Evolutionary conservation across 2,329 filamentous ascomycete species (phyloP).

Genomic region (Ophiognomonia clavigignenti-juglandacearum): DNA sequence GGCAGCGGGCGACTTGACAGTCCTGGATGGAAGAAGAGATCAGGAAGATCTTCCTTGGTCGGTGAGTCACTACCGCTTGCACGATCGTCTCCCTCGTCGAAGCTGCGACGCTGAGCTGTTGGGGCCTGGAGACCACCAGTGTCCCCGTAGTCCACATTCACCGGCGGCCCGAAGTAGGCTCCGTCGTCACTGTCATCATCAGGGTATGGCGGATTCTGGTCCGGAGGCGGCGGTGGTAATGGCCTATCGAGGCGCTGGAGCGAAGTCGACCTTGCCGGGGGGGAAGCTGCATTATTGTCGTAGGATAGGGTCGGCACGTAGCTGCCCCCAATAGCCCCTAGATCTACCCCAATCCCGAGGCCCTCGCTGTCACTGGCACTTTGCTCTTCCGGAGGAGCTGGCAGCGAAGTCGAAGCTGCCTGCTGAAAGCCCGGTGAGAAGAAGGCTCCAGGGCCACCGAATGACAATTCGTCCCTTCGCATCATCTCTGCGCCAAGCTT

Average conservation of each 20-base stretch:
- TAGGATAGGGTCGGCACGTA: constrained; percentile 52
- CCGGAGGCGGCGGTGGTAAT: constrained; percentile 28
- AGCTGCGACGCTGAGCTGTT: constrained; percentile 70
- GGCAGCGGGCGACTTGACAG: constrained; percentile 62
- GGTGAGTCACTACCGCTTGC: constrained; percentile 62
- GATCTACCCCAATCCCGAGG: constrained; percentile 55
- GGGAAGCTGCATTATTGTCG: constrained; percentile 40
- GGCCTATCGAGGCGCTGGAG: constrained; percentile 12
- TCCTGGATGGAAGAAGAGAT: constrained; percentile 91
- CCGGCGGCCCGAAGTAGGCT: constrained; percentile 26
- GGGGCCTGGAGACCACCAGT: constrained; percentile 86
- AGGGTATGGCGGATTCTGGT: constrained; percentile 32
- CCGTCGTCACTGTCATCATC: constrained; percentile 36
- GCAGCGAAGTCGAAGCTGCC: constrained; percentile 28
- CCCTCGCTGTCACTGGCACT: constrained; percentile 67
- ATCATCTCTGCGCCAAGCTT: constrained; percentile 79
- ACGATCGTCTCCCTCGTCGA: constrained; percentile 86
- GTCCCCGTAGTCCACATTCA: constrained; percentile 78
- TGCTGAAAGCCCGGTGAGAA: constrained; percentile 26
- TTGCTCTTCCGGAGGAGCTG: constrained; percentile 41
- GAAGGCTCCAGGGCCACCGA: constrained; percentile 47
- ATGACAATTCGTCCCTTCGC: constrained; percentile 72
- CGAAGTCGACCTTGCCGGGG: constrained; percentile 28
- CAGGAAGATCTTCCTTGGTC: constrained; percentile 69
- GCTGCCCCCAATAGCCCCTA: constrained; percentile 70